phyloP scores from a whole-genome alignment of 2,329 filamentous ascomycete genomes.

The Fusarium graminum region DNA sequence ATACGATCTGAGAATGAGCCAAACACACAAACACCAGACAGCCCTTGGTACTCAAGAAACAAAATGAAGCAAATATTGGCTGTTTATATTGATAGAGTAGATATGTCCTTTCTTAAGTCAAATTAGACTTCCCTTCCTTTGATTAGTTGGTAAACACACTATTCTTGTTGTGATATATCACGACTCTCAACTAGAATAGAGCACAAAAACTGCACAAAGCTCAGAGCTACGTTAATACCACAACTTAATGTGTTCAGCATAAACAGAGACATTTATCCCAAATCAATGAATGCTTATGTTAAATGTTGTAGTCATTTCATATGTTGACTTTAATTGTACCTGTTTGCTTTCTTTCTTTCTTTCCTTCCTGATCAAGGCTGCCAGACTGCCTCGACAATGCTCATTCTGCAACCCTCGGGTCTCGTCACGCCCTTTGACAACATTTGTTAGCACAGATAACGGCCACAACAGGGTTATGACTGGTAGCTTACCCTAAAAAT shows the following conservation, averaged over 20 bases:
- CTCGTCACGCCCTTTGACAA: conserved; percentile 56
- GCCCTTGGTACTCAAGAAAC: not conserved
- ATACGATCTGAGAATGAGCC: not conserved
- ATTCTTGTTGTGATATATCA: not conserved
- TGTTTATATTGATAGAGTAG: conserved; percentile 2
- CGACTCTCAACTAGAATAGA: no score
- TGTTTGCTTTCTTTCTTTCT: not conserved
- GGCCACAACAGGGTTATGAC: accelerated
- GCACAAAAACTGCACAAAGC: no score
- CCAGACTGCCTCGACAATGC: conserved; percentile 64
- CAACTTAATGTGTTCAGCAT: no score
- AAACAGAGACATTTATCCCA: no score
- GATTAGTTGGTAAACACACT: not conserved
- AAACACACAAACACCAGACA: not conserved
- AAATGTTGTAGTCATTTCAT: not conserved
- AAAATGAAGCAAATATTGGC: not conserved
- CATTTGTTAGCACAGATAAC: conserved; percentile 18
- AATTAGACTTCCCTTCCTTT: not conserved
- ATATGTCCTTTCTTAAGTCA: not conserved
- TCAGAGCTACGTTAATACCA: not conserved
- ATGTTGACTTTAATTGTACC: not conserved
- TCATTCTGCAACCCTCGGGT: conserved; percentile 60
- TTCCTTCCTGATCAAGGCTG: conserved; percentile 45
- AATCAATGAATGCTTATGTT: no score
- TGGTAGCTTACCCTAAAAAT: conserved; percentile 54